Base-by-base conservation (phyloP, 2,329 filamentous ascomycete species). In the Alternaria sp. region DNA sequence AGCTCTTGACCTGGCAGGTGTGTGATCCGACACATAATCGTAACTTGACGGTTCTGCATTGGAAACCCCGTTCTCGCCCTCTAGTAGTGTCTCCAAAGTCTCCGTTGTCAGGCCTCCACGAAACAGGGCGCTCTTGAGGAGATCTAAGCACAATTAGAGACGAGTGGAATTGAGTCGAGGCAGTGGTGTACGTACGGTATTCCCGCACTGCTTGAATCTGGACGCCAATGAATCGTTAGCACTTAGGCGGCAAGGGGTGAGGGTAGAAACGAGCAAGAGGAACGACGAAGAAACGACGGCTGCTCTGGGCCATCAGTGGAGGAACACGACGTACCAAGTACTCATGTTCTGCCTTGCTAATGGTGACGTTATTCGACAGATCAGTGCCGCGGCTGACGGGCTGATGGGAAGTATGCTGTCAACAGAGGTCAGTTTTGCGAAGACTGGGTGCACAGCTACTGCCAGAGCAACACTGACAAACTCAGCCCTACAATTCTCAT, bases 321-420 rank as follows among this genome's bases (percentile, higher is more conserved):
- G 23, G 44, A 51, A n/a, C 33, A n/a, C 67, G 63, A 56, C 82
- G 74, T 65, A 87, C 80, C 60, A 92, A 80, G 48, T 74, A 75
- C 49, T 88, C 83, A 76, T 92, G 86, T 70, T 92, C 87, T 49
- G 77, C 73, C 69, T 82, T 86, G 36, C 84, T 79, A 54, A 92
- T 84, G 56, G 81, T 84, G 45, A 90, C 80, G 61, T 78, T 79
- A 55, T 60, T 60, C 24, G 76, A 71, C 37, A 76, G 52, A 56
- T 70, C 64, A 14, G 77, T 67, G 53, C 79, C 73, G 48, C 75
- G 74, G 26, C 73, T 70, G 52, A 74, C 72, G 54, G 80, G 74
- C 52, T 76, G 64, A 42, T 67, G 72, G 54, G 77, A 76, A 24
- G 73, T 77, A 71, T 81, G 77, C 80, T 83, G 68, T 14, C 9